Conservation (phyloP, 2,329 filamentous ascomycete genomes). For the Xylariomycetidae sp. region DNA sequence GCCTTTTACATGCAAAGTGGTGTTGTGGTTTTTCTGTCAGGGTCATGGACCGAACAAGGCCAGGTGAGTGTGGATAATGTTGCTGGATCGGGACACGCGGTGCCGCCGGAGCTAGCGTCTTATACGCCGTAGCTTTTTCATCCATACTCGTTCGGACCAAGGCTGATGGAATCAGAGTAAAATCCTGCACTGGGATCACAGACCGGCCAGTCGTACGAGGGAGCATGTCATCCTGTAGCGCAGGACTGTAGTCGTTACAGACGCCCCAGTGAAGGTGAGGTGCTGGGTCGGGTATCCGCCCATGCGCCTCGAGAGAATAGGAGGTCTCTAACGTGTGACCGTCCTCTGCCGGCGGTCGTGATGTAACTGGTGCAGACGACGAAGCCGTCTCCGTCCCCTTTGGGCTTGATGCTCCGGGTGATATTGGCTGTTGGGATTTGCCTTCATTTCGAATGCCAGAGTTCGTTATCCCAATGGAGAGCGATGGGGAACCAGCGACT, state of each 20-base stretch:
- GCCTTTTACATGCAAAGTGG: too few relatives aligned
- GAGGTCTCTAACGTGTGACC: conserved; percentile 33
- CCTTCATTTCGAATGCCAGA: conserved; percentile 35
- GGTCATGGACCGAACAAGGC: conserved; percentile 13
- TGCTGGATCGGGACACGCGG: conserved; percentile 17
- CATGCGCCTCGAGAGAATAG: conserved; percentile 20
- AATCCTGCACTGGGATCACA: conserved; percentile 10
- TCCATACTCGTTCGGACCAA: too few relatives aligned
- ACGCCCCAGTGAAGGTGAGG: conserved; percentile 30
- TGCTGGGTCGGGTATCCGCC: conserved; percentile 28
- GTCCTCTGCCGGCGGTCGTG: conserved; percentile 30
- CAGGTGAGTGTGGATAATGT: conserved; percentile 15
- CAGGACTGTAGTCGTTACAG: conserved; percentile 32
- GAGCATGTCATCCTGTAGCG: conserved; percentile 22
- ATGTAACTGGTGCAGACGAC: conserved; percentile 33
- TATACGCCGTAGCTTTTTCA: conserved; percentile 9
- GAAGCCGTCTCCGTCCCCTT: conserved; percentile 41
- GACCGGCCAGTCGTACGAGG: conserved; percentile 22
- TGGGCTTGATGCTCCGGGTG: conserved; percentile 42
- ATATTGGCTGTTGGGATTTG: conserved; percentile 41
- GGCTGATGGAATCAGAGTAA: conserved; percentile 3
- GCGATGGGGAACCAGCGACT: conserved; percentile 41
- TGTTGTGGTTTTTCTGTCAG: neutral
- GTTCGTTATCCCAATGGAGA: conserved; percentile 34
- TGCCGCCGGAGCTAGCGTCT: conserved; percentile 17